Conservation (phyloP, 257 asterid genomes). For the Solanum pinnatisectum region DNA sequence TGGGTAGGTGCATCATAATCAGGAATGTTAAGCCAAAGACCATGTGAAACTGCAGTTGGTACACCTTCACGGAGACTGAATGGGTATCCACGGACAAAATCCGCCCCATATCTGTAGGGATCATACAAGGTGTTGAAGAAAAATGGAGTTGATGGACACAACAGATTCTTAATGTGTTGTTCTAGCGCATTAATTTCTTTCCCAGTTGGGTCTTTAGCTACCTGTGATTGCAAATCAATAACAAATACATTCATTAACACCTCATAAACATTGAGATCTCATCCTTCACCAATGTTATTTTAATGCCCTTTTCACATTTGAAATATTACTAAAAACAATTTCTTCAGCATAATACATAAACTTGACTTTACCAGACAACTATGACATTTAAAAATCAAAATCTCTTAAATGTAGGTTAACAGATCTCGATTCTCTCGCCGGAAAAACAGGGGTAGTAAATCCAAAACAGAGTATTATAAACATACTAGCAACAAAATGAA, state of each 20-base stretch:
- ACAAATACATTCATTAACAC: no score
- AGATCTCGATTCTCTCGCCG: background rate
- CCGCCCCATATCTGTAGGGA: constrained; percentile 50
- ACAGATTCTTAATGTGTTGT: constrained; percentile 50
- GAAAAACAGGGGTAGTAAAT: background rate
- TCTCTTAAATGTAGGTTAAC: background rate
- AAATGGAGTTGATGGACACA: constrained; percentile 43
- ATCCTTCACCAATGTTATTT: background rate
- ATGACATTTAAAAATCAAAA: background rate
- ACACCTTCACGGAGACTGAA: constrained; percentile 60
- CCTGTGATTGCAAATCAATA: constrained; percentile 26
- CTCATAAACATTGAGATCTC: background rate
- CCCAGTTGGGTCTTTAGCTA: constrained; percentile 56
- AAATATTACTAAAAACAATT: background rate
- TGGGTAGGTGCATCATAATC: constrained; percentile 69
- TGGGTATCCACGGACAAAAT: constrained; percentile 65
- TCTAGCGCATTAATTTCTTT: constrained; percentile 40
- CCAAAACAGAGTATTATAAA: background rate
- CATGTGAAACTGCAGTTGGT: constrained; percentile 61
- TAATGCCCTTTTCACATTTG: background rate
- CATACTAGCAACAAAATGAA: background rate
- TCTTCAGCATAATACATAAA: background rate
- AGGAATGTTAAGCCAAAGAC: constrained; percentile 64
- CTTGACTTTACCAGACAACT: no score
- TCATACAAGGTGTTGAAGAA: constrained; percentile 61